Evolutionary conservation across 73 alveolate genomes (phyloP), one percentile per base, ranked within the genome.

Genomic region (Paramecium octaurelia): DNA sequence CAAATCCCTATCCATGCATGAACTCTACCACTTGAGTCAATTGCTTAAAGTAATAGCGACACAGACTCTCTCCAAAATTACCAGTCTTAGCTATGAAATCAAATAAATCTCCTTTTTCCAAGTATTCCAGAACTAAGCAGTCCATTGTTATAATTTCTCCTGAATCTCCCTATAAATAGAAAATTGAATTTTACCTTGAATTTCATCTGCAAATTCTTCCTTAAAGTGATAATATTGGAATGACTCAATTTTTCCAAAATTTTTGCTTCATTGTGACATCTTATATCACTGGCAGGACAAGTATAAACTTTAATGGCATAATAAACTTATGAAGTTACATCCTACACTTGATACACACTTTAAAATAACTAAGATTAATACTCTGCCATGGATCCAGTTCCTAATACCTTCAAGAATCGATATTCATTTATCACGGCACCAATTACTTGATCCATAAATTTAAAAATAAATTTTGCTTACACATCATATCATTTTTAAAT

Each of bases 51-150:
- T 95, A 96, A 77, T 92, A 95, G 18, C 98, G 93, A 31, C 97
- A 70, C 80, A 94, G 77, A 18, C 88, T 31, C 92, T 97, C 98
- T 16, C 77, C 93, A 93, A 96, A 96, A 80, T 92, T 85, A 38
- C 98, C 99, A 18, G 97, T 92, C n/a, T 92, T 92, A n/a, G 96
- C 97, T 27, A 97, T 95, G 86, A 93, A 95, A 64, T 96, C 96
- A 85, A 95, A 95, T 34, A 97, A 86, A 46, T 96, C 99, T n/a
- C 98, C 99, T 9, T 98, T 98, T 5, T 96, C 64, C 36, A 95
- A 94, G 27, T 94, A 95, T 90, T 97, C 99, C 92, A 97, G 14
- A 24, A 64, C n/a, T 64, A 64, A 27, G 9, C 42, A 64, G 6
- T 64, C 84, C 24, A 64, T 27, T 27, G 14, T 54, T 54, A 54